phyloP scores from a whole-genome alignment of 1,139 yeast genomes.

The Yamadazyma spencermartinsiae region DNA sequence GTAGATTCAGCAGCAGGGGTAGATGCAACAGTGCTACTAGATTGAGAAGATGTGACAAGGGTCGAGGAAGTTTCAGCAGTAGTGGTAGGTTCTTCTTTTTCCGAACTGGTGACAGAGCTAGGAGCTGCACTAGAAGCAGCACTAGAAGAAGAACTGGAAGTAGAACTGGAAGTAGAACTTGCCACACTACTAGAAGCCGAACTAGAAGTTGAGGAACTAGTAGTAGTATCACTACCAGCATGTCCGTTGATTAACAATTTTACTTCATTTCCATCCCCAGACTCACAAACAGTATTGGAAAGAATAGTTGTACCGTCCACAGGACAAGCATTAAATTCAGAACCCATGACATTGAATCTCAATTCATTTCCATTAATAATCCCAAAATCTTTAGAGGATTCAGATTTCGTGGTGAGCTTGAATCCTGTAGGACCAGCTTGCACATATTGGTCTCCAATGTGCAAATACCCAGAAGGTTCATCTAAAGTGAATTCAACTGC shows the following conservation, averaged over 20 bases:
- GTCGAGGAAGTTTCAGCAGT: too few relatives aligned
- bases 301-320: slow-evolving; percentile 6
- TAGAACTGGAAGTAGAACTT: too few relatives aligned
- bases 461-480: slow-evolving; percentile 32
- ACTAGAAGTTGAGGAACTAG: slow-evolving; percentile 14
- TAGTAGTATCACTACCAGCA: too few relatives aligned
- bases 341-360: slow-evolving; percentile 21
- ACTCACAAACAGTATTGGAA: slow-evolving; percentile 12
- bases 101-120: too few relatives aligned
- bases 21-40: too few relatives aligned
- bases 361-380: slow-evolving; percentile 25
- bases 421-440: slow-evolving; percentile 17
- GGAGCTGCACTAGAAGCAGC: slow-evolving; percentile 11
- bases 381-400: slow-evolving; percentile 32
- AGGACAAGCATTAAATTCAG: slow-evolving; percentile 28
- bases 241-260: slow-evolving; percentile 7
- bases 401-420: slow-evolving; percentile 10
- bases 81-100: too few relatives aligned
- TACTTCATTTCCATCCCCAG: slow-evolving; percentile 8
- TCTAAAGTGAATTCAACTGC: slow-evolving; percentile 25
- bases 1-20: too few relatives aligned
- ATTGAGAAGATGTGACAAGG: too few relatives aligned
- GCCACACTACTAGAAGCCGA: too few relatives aligned
- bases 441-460: slow-evolving; percentile 22
- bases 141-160: too few relatives aligned